Percentiles rank a stretch among this genome's conserved stretches.
Conservation (phyloP, 257 asterid genomes). For the Buddleja alternifolia region DNA sequence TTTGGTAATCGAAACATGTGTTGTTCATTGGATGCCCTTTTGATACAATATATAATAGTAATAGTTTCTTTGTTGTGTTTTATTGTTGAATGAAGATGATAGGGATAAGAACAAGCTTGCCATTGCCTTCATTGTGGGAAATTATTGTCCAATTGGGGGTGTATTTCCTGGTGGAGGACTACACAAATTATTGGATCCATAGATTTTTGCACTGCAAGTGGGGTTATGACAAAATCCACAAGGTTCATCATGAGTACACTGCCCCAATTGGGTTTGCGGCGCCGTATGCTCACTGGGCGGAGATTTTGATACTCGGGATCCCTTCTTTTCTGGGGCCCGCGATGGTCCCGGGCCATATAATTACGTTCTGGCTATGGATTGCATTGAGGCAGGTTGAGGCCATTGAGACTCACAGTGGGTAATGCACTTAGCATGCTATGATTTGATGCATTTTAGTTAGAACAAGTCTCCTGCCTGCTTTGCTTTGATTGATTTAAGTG, state of each 20-base stretch:
- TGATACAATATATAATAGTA: no score
- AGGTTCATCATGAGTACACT: conserved; percentile 93
- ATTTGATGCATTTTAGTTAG: conserved; percentile 17
- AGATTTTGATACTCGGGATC: conserved; percentile 94
- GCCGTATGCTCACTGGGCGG: conserved; percentile 97
- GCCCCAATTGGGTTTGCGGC: conserved; percentile 98
- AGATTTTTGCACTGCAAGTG: conserved; percentile 86
- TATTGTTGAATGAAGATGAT: conserved; percentile 54
- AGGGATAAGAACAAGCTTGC: conserved; percentile 88
- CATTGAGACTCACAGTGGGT: conserved; percentile 99
- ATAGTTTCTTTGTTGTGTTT: background rate
- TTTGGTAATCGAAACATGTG: background rate
- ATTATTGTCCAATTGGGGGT: conserved; percentile 67
- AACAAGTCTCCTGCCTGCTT: no score
- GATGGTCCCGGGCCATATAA: conserved; percentile 85
- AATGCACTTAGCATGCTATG: conserved; percentile 52
- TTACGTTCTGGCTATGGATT: conserved; percentile 98
- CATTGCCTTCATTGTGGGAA: conserved; percentile 88
- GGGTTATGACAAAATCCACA: conserved; percentile 98
- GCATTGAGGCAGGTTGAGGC: conserved; percentile 96
- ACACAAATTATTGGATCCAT: conserved; percentile 93
- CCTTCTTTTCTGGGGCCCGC: conserved; percentile 96
- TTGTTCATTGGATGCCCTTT: background rate
- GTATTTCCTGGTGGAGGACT: conserved; percentile 89
- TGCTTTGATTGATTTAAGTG: conserved; percentile 33